A percentile compares a stretch with the other conserved stretches of the same genome.
Conservation (phyloP, 352 stramenopile species). For the Vaucheria bursata region DNA sequence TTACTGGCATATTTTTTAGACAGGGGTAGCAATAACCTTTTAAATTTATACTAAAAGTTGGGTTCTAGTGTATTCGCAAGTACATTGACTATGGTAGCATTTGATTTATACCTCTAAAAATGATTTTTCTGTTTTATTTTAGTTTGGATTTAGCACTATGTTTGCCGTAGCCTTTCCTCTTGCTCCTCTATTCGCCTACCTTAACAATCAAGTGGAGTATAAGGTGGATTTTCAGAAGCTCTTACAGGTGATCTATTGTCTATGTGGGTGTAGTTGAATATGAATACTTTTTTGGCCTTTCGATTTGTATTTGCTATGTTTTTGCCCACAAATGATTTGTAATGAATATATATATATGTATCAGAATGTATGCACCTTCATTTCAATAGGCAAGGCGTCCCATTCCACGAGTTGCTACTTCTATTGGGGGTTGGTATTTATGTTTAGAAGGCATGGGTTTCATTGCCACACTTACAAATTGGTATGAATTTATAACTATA, state of each 20-base stretch:
- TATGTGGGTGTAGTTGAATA: slow-evolving; percentile 10
- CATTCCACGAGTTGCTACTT: background rate
- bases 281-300: slow-evolving; percentile 13
- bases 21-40: no score
- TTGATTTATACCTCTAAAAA: no score
- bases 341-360: no score
- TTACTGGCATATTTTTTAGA: no score
- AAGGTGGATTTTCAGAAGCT: slow-evolving; percentile 43
- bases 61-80: no score
- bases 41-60: no score
- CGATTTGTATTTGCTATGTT: background rate
- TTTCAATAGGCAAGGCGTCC: background rate
- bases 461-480: slow-evolving; percentile 75
- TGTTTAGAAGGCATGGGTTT: slow-evolving; percentile 73
- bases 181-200: slow-evolving; percentile 67
- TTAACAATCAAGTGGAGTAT: slow-evolving; percentile 76
- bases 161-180: slow-evolving; percentile 75
- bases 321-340: background rate
- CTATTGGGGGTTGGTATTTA: slow-evolving; percentile 61
- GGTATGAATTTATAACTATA: slow-evolving; percentile 31
- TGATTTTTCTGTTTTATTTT: slow-evolving; percentile 52
- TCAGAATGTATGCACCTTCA: no score
- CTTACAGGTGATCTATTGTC: slow-evolving; percentile 1
- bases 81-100: no score
- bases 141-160: slow-evolving; percentile 76